phyloP scores from a whole-genome alignment of 805 yeast genomes.

The Zygoascus bituminiphila region DNA sequence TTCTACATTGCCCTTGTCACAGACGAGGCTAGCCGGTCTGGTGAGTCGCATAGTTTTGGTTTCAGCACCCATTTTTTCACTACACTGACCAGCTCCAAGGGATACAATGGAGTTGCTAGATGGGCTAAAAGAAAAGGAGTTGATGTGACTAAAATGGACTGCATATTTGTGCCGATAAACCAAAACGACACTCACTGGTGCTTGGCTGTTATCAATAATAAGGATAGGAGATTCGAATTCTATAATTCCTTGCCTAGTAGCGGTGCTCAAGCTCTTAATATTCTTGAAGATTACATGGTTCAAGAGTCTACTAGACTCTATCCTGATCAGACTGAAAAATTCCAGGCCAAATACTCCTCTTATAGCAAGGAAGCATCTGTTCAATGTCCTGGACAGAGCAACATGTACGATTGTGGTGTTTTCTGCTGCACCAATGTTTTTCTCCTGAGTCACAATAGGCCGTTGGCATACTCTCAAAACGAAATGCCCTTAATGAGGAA shows the following conservation, averaged over 20 bases:
- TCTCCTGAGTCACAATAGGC: conserved; percentile 44
- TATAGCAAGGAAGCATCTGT: conserved; percentile 17
- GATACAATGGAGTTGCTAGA: conserved; percentile 70
- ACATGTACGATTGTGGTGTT: conserved; percentile 94
- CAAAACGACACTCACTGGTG: conserved; percentile 87
- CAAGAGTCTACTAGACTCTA: conserved; percentile 55
- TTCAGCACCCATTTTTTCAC: conserved; percentile 89
- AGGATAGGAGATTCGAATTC: conserved; percentile 49
- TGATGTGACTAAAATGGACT: conserved; percentile 53
- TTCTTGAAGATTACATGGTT: conserved; percentile 52
- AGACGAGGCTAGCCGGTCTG: conserved; percentile 33
- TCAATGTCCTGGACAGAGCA: conserved; percentile 74
- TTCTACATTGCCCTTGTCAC: conserved; percentile 56
- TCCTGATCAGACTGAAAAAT: conserved; percentile 29
- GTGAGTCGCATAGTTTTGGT: conserved; percentile 40
- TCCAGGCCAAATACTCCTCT: conserved; percentile 27
- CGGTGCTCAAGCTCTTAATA: conserved; percentile 36
- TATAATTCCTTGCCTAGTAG: conserved; percentile 62
- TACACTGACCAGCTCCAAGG: conserved; percentile 50
- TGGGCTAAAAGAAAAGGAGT: conserved; percentile 78
- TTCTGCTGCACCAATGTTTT: conserved; percentile 76
- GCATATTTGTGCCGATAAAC: conserved; percentile 80
- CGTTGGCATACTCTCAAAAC: conserved; percentile 44
- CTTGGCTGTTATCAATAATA: conserved; percentile 65
- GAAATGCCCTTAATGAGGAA: conserved; percentile 66